Conservation (phyloP, 2,329 filamentous ascomycete species). For the Fusarium sp. region DNA sequence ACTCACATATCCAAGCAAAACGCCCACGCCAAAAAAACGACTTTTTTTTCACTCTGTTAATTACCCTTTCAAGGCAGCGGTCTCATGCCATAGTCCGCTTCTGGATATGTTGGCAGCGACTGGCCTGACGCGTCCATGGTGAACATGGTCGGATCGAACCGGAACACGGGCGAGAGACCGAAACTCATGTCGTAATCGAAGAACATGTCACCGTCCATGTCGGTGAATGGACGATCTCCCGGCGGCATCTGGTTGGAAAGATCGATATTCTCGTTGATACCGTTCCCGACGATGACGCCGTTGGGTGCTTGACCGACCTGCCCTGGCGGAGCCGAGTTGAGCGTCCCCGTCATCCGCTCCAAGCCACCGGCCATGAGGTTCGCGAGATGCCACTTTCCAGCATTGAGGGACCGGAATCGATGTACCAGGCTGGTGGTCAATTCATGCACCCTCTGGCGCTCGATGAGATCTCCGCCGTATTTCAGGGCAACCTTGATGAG, state of each 20-base stretch:
- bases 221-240: conserved; percentile 37
- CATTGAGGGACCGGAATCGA: conserved; percentile 55
- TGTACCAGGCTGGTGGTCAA: conserved; percentile 54
- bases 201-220: conserved; percentile 43
- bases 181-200: conserved; percentile 48
- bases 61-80: conserved; percentile 3
- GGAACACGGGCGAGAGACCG: conserved; percentile 44
- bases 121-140: conserved; percentile 41
- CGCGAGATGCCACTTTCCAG: conserved; percentile 60
- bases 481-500: conserved; percentile 61
- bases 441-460: conserved; percentile 53
- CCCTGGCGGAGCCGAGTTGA: conserved; percentile 19
- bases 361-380: conserved; percentile 62
- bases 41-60: neutral
- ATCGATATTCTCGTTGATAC: conserved; percentile 33
- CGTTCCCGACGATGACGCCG: conserved; percentile 9
- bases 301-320: conserved; percentile 20
- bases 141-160: conserved; percentile 44
- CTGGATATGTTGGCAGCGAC: conserved; percentile 39
- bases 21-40: neutral
- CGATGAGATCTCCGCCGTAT: conserved; percentile 56
- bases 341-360: conserved; percentile 53
- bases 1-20: neutral
- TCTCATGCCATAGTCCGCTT: conserved; percentile 39
- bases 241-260: conserved; percentile 30